phyloP scores from a whole-genome alignment of 1,139 yeast species.

The Geotrichum aggregatum region DNA sequence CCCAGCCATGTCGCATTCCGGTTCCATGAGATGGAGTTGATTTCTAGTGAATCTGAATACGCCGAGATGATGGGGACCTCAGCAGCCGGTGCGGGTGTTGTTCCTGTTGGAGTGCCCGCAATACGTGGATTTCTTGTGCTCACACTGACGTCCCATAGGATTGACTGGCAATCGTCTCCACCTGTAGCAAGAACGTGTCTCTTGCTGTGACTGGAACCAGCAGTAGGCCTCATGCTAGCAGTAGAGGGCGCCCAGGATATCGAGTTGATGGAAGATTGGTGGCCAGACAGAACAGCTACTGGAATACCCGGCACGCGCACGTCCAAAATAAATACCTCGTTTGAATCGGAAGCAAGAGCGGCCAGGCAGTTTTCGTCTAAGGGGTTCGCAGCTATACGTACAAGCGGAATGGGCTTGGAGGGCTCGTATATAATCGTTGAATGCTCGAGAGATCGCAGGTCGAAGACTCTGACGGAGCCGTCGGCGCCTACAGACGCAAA shows the following conservation, averaged over 20 bases:
- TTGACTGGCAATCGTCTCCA: conserved; percentile 86
- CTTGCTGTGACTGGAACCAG: conserved; percentile 8
- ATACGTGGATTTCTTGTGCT: conserved; percentile 26
- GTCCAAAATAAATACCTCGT: conserved; percentile 67
- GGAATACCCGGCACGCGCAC: conserved; percentile 88
- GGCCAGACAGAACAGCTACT: conserved; percentile 64
- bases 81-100: not conserved
- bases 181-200: conserved; percentile 64
- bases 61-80: conserved; percentile 43
- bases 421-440: conserved; percentile 91
- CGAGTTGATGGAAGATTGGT: conserved; percentile 62
- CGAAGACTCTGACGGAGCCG: conserved; percentile 91
- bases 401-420: conserved; percentile 53
- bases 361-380: conserved; percentile 78
- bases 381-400: conserved; percentile 74
- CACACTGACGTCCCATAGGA: conserved; percentile 67
- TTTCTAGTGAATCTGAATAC: conserved; percentile 59
- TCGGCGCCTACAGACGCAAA: conserved; percentile 95
- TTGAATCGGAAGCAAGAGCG: conserved; percentile 69
- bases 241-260: conserved; percentile 74
- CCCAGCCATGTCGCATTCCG: conserved; percentile 76
- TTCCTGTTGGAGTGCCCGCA: not conserved
- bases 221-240: conserved; percentile 31
- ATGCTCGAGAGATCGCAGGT: conserved; percentile 81
- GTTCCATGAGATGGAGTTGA: conserved; percentile 76